These are phyloP conservation scores for Odonthalia washingtoniensis DNA, from an alignment of 31 red algal genomes.

Conservation along the genomic window DNA sequence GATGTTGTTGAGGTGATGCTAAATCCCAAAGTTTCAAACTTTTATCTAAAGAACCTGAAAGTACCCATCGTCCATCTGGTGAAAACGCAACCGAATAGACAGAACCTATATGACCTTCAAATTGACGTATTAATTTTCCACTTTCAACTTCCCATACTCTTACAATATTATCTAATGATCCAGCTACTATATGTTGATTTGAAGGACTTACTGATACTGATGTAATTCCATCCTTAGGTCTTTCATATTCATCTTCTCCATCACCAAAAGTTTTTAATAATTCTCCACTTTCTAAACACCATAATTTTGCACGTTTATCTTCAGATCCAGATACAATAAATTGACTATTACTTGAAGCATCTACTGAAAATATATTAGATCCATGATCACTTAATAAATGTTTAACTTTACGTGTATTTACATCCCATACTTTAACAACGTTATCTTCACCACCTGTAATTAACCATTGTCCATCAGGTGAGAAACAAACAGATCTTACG, in stretches of 20 bases:
- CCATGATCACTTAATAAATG: slow-evolving; percentile 70
- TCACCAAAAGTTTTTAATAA: slow-evolving; percentile 69
- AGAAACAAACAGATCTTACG: slow-evolving; percentile 91
- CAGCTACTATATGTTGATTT: slow-evolving; percentile 78
- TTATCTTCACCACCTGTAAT: slow-evolving; percentile 91
- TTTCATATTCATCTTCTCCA: slow-evolving; percentile 66
- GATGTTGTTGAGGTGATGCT: slow-evolving; percentile 46
- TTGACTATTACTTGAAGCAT: slow-evolving; percentile 71
- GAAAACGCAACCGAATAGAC: slow-evolving; percentile 97
- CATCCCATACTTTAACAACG: slow-evolving; percentile 92
- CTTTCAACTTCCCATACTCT: slow-evolving; percentile 90
- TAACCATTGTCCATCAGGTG: slow-evolving; percentile 90
- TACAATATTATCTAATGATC: slow-evolving; percentile 89
- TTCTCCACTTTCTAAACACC: slow-evolving; percentile 83
- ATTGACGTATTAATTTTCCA: slow-evolving; percentile 64
- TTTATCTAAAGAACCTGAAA: slow-evolving; percentile 93
- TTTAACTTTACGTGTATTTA: slow-evolving; percentile 73
- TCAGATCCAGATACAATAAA: slow-evolving; percentile 88
- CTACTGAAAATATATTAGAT: slow-evolving; percentile 91
- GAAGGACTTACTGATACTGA: slow-evolving; percentile 80
- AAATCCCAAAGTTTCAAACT: slow-evolving; percentile 95
- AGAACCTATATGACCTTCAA: slow-evolving; percentile 86
- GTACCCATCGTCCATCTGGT: slow-evolving; percentile 73
- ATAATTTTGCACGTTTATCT: slow-evolving; percentile 90
- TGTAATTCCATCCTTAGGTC: slow-evolving; percentile 88